phyloP scores from a whole-genome alignment of 148 eudicot genomes.

The Silene conica region DNA sequence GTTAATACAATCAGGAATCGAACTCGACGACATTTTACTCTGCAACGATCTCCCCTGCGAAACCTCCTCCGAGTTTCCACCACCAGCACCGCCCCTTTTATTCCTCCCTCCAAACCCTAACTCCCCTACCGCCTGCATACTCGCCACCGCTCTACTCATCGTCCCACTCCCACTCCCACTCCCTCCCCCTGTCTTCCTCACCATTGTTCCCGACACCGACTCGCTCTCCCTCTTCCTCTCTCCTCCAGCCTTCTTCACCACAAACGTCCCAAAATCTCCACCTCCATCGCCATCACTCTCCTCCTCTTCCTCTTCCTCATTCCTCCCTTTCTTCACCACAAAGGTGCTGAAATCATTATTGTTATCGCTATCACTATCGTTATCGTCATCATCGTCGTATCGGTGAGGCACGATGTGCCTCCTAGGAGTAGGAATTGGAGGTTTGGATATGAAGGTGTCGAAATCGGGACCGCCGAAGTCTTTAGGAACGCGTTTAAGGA shows the following conservation, averaged over 20 bases:
- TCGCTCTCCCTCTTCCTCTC: slow-evolving; percentile 44
- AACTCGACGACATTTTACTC: slow-evolving; percentile 70
- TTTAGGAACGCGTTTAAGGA: slow-evolving; percentile 84
- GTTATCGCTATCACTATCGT: slow-evolving; percentile 35
- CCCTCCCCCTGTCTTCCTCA: slow-evolving; percentile 44
- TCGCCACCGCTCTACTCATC: slow-evolving; percentile 88
- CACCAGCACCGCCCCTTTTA: slow-evolving; percentile 31
- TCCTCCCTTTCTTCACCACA: slow-evolving; percentile 25
- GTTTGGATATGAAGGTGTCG: slow-evolving; percentile 63
- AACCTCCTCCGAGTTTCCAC: slow-evolving; percentile 22
- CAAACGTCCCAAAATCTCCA: slow-evolving; percentile 61
- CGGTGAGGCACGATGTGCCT: slow-evolving; percentile 11
- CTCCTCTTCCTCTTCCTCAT: slow-evolving; percentile 23
- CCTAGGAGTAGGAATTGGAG: slow-evolving; percentile 25
- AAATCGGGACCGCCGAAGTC: slow-evolving; percentile 75
- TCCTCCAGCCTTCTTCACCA: slow-evolving; percentile 46
- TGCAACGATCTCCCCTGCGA: slow-evolving; percentile 38
- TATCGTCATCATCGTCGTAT: slow-evolving; percentile 22
- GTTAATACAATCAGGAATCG: slow-evolving; percentile 71
- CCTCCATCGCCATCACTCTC: slow-evolving; percentile 40
- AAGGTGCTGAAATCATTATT: slow-evolving; percentile 39
- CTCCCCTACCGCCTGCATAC: slow-evolving; percentile 79
- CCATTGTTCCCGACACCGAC: slow-evolving; percentile 49
- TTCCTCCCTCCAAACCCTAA: slow-evolving; percentile 51
- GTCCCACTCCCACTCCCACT: slow-evolving; percentile 36